Evolutionary conservation across 345 rosid species (phyloP).

Genomic region (Moricandia arvensis): DNA sequence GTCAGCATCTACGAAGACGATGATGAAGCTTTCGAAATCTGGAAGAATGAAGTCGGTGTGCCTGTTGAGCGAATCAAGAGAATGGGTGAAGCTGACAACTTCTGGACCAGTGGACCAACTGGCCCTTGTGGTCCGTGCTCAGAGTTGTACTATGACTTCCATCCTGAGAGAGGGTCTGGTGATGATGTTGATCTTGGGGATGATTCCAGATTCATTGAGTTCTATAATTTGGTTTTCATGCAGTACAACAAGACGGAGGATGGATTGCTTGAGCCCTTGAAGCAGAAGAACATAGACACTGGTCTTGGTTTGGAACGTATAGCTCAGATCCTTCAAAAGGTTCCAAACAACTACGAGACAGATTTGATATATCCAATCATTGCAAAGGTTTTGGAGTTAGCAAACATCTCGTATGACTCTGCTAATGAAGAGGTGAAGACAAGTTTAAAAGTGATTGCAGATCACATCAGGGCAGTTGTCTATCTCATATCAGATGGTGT

Average conservation of each 20-base stretch:
- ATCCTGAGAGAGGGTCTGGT: conserved; percentile 71
- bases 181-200: conserved; percentile 86
- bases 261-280: conserved; percentile 78
- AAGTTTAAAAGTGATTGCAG: conserved; percentile 82
- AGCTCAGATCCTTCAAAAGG: conserved; percentile 91
- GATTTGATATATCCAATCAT: conserved; percentile 92
- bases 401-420: conserved; percentile 57
- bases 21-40: conserved; percentile 82
- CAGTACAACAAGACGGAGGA: conserved; percentile 86
- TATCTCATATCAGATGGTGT: conserved; percentile 95
- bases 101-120: conserved; percentile 90
- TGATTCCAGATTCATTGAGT: conserved; percentile 86
- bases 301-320: conserved; percentile 94
- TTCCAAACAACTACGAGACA: conserved; percentile 94
- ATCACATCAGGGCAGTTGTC: conserved; percentile 85
- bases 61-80: conserved; percentile 75
- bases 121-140: conserved; percentile 99
- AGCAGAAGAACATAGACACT: conserved; percentile 90
- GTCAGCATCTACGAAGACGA: conserved; percentile 82
- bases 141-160: conserved; percentile 88
- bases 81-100: conserved; percentile 94
- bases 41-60: conserved; percentile 80
- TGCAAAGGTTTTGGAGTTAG: conserved; percentile 65
- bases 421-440: conserved; percentile 56
- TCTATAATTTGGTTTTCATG: conserved; percentile 95